Base-by-base conservation (phyloP, 2,329 filamentous ascomycete genomes). In the Aspergillus sp. region DNA sequence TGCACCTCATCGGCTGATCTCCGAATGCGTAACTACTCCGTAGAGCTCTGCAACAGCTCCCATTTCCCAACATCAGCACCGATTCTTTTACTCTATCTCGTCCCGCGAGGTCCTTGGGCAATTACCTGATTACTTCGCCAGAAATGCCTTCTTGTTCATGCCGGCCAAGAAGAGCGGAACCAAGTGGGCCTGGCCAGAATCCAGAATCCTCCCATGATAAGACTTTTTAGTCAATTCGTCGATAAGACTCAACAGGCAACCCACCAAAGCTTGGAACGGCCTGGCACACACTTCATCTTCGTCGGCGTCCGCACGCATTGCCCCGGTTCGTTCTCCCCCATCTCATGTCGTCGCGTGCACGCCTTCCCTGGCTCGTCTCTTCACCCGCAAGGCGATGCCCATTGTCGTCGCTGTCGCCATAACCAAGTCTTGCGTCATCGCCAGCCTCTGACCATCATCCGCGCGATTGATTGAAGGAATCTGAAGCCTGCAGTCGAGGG, bases 371-470 rank as follows among this genome's bases (percentile, higher is more conserved):
- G 31, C 17, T 53, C 46, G 6, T 28, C 54, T 52, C 6, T 25
- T 30, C 57, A 54, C 49, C 61, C 23, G 38, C 43, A 50, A 23
- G 55, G 60, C 60, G 30, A 66, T 65, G 64, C 49, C 63, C 56
- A 66, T 62, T 63, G 52, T 31, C 57, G 28, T 38, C 57, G 28
- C 56, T 50, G 22, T 57, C 47, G 30, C 54, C 34, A 53, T 49
- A 17, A 41, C 34, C 11, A 59, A 57, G 48, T 60, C 65, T 66
- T 68, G 65, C 66, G 66, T 67, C 66, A 68, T 67, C 38, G 51
- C 54, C 60, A 43, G 45, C 49, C 54, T 30, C 19, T 38, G 8
- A 17, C 47, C 38, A 43, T 7, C 49, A 31, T 45, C 54, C 34
- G 28, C 54, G 23, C 54, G 23, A 28, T 15, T 31, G 52, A 47